Evolutionary conservation across 495 filamentous ascomycete genomes (phyloP), one percentile per base, ranked within the genome.

Genomic region (Rhypophila decipiens): DNA sequence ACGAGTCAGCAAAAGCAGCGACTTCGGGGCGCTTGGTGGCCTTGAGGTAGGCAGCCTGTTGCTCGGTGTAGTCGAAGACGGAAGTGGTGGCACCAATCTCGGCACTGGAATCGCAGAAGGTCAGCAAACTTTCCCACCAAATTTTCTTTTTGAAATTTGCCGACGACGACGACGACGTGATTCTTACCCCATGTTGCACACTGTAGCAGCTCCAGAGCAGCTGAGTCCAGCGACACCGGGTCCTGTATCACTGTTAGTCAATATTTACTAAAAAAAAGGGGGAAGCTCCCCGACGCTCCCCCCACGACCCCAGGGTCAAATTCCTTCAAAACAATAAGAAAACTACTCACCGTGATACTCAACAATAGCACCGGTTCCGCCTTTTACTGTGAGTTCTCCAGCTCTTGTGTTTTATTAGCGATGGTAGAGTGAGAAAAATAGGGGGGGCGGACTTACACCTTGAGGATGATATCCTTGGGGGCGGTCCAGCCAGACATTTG

Each of bases 11-110:
- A 64, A 90, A 96, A 63, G 96, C 86, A 57, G 88, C 93, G 58
- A 98, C 96, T 9, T 83, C 76, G 59, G 76, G 73, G 63, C 93
- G 87, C 82, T 96, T 96, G 55, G 93, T 98, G 43, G 91, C 88
- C 39, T 74, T 76, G 41, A 98, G 80, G 74, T 97, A 98, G 64
- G 96, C 85, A 79, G 95, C 85, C 88, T 93, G 91, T 62, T 87
- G 81, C 68, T 97, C 88, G 71, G 94, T 95, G 84, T 95, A 98
- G 53, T 93, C 90, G 85, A 98, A 98, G 35, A 98, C 60, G n/a
- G 90, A 95, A 40, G 93, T 97, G 27, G 93, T 98, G 40, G 93
- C 93, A 68, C 93, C 93, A 59, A 95, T 94, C 67, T 95, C 90
- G 55, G 90, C 89, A 49, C 77, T 41, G 23, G 4, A 13, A 24